Evolutionary conservation across 176 grass and related monocot species (phyloP), one percentile per base, ranked within the genome.

Genomic region (Elymus sibiricus): DNA sequence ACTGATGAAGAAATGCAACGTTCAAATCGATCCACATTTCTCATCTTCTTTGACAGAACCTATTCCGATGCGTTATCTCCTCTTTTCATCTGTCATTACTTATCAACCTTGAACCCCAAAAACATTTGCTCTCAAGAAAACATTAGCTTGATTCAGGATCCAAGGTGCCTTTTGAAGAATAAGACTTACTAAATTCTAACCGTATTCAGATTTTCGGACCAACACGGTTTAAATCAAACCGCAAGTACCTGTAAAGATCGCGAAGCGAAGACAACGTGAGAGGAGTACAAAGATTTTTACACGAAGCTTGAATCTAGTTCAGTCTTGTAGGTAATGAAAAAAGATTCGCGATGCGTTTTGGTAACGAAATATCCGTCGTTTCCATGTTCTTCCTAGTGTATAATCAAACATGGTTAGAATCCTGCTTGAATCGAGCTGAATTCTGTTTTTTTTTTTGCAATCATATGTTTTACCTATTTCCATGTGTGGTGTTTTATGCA

Each of bases 161-260:
- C 24, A 26, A 0, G 10, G 59, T 60, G 13, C 7, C n/a, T 2
- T 67, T 6, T 2, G 46, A 2, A 28, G 0, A 55, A 55, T 2
- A 55, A 55, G 2, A 21, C 51, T 5, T 49, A 44, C 5, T 49
- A 3, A 0, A 55, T 55, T 55, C 6, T 55, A 8, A 1, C 17
- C 51, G 21, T 55, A 8, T 55, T 59, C 44, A 10, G 8, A 59
- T 0, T 22, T 59, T n/a, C 55, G 0, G 55, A 59, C 21, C 0
- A 10, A 53, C 49, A 2, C 0, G 1, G 15, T 51, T 51, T 51
- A 17, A 17, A 51, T 51, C 46, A 1, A 49, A 49, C 14, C 14
- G 4, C 46, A 6, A 49, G 46, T 49, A 49, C 4, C 1, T 4
- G 0, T 0, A 6, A 49, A 16, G 14, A 49, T 49, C 1, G 0